These are phyloP conservation scores for Crassisporium funariophilum DNA, from an alignment of 768 basidiomycete genomes.

Conservation along the genomic window DNA sequence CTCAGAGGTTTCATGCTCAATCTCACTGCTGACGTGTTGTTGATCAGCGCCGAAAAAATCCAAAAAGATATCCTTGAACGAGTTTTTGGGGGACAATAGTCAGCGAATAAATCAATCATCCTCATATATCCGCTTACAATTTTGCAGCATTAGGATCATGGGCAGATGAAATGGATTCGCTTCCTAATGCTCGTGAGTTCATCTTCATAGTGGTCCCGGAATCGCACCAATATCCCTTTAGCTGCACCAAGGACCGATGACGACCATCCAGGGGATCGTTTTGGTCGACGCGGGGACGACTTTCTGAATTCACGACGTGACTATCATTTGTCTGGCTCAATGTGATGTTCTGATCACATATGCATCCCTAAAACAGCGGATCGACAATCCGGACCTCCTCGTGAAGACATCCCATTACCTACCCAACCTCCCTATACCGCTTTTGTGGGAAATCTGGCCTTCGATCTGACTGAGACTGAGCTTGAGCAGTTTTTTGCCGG, in stretches of 20 bases:
- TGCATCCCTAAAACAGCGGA: conserved; percentile 55
- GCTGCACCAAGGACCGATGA: conserved; percentile 74
- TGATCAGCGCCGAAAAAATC: conserved; percentile 85
- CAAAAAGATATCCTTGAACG: conserved; percentile 91
- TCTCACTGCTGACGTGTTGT: neutral
- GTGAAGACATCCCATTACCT: conserved; percentile 96
- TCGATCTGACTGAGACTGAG: conserved; percentile 86
- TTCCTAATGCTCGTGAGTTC: conserved; percentile 90
- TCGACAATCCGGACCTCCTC: conserved; percentile 48
- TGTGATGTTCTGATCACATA: conserved; percentile 22
- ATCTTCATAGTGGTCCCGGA: conserved; percentile 3
- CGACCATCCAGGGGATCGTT: conserved; percentile 56
- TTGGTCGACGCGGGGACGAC: conserved; percentile 60
- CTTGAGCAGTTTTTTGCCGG: conserved; percentile 79
- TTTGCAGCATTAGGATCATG: conserved; percentile 83
- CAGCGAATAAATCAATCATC: conserved; percentile 35
- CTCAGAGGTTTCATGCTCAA: neutral
- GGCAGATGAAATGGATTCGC: conserved; percentile 97
- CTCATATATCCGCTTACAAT: conserved; percentile 22
- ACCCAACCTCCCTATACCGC: conserved; percentile 93
- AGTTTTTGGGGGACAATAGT: conserved; percentile 90
- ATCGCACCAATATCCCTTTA: conserved; percentile 30
- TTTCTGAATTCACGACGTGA: conserved; percentile 62
- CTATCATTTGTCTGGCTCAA: conserved; percentile 22
- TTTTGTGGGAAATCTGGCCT: conserved; percentile 95